Conservation (phyloP, 1,284 basidiomycete genomes). For the Calocybe gambosa region DNA sequence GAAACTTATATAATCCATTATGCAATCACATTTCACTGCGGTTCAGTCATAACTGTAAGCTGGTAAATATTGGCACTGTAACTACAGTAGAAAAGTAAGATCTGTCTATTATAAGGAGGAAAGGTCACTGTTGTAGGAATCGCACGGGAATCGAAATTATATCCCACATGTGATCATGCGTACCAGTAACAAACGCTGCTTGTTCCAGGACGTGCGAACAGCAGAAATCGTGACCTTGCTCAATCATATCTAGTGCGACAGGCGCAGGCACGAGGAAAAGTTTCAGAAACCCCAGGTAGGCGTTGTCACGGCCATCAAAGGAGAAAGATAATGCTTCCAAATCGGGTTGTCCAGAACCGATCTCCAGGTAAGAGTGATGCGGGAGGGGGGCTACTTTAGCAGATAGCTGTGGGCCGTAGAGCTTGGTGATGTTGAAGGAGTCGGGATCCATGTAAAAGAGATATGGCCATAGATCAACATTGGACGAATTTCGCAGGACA, state of each 20-base stretch:
- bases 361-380: constrained; percentile 22
- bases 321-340: constrained; percentile 27
- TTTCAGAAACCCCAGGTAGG: constrained; percentile 25
- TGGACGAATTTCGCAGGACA: constrained; percentile 25
- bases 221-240: constrained; percentile 11
- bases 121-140: constrained; percentile 1
- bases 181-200: not conserved
- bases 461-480: constrained; percentile 29
- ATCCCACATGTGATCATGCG: constrained; percentile 7
- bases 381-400: constrained; percentile 22
- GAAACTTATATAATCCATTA: too few relatives aligned
- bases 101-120: not conserved
- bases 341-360: constrained; percentile 25
- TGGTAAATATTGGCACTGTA: too few relatives aligned
- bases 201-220: not conserved
- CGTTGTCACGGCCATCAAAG: constrained; percentile 18
- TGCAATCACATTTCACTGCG: too few relatives aligned
- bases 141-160: constrained; percentile 3
- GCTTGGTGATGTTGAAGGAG: constrained; percentile 24
- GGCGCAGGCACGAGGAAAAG: constrained; percentile 25
- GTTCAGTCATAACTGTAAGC: too few relatives aligned
- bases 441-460: constrained; percentile 31
- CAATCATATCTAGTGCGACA: constrained; percentile 23
- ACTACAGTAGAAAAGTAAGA: too few relatives aligned
- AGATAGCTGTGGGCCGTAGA: constrained; percentile 25